phyloP scores from a whole-genome alignment of 805 yeast species.

The Saturnispora sanitii region DNA sequence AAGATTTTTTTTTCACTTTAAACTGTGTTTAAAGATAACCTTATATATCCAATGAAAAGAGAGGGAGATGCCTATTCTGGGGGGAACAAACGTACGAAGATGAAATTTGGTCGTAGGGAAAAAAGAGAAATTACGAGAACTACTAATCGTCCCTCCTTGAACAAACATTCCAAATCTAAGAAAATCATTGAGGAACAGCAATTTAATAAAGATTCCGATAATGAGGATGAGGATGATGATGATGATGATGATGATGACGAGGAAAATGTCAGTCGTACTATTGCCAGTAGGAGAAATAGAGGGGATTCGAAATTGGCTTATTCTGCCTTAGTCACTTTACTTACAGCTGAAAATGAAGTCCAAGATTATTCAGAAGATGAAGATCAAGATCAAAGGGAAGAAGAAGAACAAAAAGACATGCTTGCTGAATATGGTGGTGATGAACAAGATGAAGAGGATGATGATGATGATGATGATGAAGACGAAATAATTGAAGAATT shows the following conservation, averaged over 20 bases:
- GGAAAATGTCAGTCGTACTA: conserved; percentile 14
- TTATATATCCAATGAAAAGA: neutral
- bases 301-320: conserved; percentile 21
- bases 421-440: conserved; percentile 21
- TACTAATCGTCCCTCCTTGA: too few species aligned
- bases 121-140: conserved; percentile 52
- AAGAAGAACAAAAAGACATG: conserved; percentile 12
- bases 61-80: neutral
- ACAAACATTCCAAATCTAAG: too few species aligned
- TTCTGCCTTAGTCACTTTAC: conserved; percentile 20
- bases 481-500: conserved; percentile 21
- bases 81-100: conserved; percentile 9
- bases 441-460: conserved; percentile 16
- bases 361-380: conserved; percentile 5
- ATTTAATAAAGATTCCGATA: too few species aligned
- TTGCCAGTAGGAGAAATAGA: conserved; percentile 11
- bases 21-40: too few species aligned
- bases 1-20: neutral
- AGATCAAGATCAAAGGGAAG: conserved; percentile 4
- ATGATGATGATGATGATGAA: conserved; percentile 8
- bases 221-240: conserved; percentile 15
- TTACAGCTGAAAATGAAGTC: conserved; percentile 18
- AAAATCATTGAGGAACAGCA: too few species aligned
- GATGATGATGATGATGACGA: conserved; percentile 20
- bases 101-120: conserved; percentile 50